phyloP scores from a whole-genome alignment of 2,329 filamentous ascomycete species.

The Geosmithia flava region DNA sequence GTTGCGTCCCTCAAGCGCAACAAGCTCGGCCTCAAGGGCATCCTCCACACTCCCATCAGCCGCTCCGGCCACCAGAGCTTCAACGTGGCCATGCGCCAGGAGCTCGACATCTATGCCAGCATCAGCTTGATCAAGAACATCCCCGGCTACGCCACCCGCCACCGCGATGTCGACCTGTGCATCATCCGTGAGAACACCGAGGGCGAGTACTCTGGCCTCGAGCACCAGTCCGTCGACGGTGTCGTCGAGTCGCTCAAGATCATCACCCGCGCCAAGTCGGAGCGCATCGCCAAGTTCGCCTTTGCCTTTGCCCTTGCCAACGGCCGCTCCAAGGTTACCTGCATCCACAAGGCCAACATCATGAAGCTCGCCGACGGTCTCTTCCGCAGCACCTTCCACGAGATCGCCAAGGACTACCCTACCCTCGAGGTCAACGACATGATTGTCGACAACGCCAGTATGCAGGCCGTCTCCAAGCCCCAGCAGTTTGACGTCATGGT shows the following conservation, averaged over 20 bases:
- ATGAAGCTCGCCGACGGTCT: slow-evolving; percentile 99
- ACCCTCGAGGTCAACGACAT: slow-evolving; percentile 96
- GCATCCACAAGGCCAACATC: slow-evolving; percentile 99
- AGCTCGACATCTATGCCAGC: slow-evolving; percentile 98
- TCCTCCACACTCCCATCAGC: slow-evolving; percentile 93
- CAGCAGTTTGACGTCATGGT: slow-evolving; percentile 99
- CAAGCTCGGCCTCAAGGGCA: slow-evolving; percentile 98
- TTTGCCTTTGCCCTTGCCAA: slow-evolving; percentile 97
- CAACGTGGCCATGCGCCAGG: slow-evolving; percentile 98
- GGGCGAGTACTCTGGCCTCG: slow-evolving; percentile 97
- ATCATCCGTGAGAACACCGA: slow-evolving; percentile 99
- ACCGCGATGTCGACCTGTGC: slow-evolving; percentile 94
- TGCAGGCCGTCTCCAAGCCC: slow-evolving; percentile 93
- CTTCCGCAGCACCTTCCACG: slow-evolving; percentile 95
- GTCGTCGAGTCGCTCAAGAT: slow-evolving; percentile 99
- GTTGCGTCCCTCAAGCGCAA: slow-evolving; percentile 94
- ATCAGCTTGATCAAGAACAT: slow-evolving; percentile 99
- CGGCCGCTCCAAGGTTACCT: slow-evolving; percentile 98
- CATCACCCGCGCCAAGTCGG: slow-evolving; percentile 97
- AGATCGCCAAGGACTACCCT: slow-evolving; percentile 86
- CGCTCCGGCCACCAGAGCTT: slow-evolving; percentile 97
- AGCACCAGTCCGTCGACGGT: slow-evolving; percentile 93
- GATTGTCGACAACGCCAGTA: slow-evolving; percentile 99
- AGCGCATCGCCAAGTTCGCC: slow-evolving; percentile 98
- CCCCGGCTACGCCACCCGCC: slow-evolving; percentile 92